These are phyloP conservation scores for Nakazawaea peltata DNA, from an alignment of 805 yeast genomes.

Conservation along the genomic window DNA sequence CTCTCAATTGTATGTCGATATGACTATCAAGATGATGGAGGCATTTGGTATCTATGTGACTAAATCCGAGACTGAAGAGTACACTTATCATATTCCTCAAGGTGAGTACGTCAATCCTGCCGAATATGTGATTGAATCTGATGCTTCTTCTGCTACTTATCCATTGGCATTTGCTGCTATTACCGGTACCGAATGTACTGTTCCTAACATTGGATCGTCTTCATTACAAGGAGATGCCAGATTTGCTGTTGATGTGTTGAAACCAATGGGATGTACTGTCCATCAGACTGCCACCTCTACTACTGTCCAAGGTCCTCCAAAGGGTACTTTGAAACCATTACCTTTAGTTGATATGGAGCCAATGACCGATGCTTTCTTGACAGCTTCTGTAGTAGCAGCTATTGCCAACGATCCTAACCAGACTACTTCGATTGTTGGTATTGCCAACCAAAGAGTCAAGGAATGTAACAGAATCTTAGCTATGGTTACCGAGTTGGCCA, in stretches of 20 bases:
- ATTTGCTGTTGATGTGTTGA: constrained; percentile 87
- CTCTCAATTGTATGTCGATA: constrained; percentile 90
- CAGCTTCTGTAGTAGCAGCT: constrained; percentile 98
- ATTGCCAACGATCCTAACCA: constrained; percentile 52
- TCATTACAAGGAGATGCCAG: constrained; percentile 97
- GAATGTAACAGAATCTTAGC: constrained; percentile 96
- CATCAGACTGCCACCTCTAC: constrained; percentile 79
- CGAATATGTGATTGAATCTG: constrained; percentile 88
- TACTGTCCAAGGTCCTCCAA: constrained; percentile 84
- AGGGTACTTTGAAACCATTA: constrained; percentile 61
- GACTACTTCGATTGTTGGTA: constrained; percentile 81
- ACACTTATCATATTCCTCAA: constrained; percentile 86
- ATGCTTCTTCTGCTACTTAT: constrained; percentile 96
- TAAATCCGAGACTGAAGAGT: constrained; percentile 58
- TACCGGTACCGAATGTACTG: constrained; percentile 86
- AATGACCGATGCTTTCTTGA: constrained; percentile 97
- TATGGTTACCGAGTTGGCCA: constrained; percentile 81
- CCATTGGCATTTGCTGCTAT: constrained; percentile 97
- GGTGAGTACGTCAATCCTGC: constrained; percentile 75
- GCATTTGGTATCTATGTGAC: constrained; percentile 77
- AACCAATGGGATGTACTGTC: constrained; percentile 93
- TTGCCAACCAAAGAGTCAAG: constrained; percentile 96
- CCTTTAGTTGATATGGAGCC: constrained; percentile 94
- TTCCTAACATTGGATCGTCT: constrained; percentile 88
- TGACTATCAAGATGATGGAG: constrained; percentile 95